Base-by-base conservation (phyloP, 2,329 filamentous ascomycete genomes). In the Cryphonectria parasitica region DNA sequence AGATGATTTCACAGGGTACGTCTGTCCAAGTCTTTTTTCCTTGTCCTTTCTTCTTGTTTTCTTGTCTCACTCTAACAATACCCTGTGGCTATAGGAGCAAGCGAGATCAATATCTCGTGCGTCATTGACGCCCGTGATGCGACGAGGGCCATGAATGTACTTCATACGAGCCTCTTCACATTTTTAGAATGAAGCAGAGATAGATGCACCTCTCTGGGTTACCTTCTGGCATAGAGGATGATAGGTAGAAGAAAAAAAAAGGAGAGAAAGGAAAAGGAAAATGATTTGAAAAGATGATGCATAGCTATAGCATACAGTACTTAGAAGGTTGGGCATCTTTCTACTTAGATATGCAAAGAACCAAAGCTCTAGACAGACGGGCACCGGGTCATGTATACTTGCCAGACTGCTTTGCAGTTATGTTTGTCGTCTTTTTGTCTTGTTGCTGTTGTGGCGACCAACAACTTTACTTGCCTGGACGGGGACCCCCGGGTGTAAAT, bases 71-170 rank as follows among this genome's bases (percentile, higher is more conserved):
- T 52, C 39, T 49, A 67, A 45, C 45, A 43, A 64, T 49, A 15
- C 13, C 31, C 15, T 45, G 6, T 22, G n/a, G 7, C 1, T 28
- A 54, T 75, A 97, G 94, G 95, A 77, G 96, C 96, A 36, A 98
- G 95, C 79, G 96, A 99, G 84, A 99, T 99, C 82, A 99, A 98
- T 81, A 99, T 99, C 72, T 97, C 94, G 15, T 99, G 96, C 78
- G 96, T 99, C 62, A 97, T 99, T 79, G 94, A 97, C 77, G 93
- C 94, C 75, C 87, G 91, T 74, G 94, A 98, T 78, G 95, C 96
- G 31, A 94, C 95, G 75, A 90, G 96, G 75, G 96, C 96, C 43
- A 92, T 99, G 86, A 98, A 97, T 79, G 94, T 98, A 77, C 87
- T 99, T 74, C 96, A 99, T 80, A 98, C 96, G 28, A 95, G 95